phyloP scores from a whole-genome alignment of 2,329 filamentous ascomycete genomes.

The Paecilomyces dactylethromorphus region DNA sequence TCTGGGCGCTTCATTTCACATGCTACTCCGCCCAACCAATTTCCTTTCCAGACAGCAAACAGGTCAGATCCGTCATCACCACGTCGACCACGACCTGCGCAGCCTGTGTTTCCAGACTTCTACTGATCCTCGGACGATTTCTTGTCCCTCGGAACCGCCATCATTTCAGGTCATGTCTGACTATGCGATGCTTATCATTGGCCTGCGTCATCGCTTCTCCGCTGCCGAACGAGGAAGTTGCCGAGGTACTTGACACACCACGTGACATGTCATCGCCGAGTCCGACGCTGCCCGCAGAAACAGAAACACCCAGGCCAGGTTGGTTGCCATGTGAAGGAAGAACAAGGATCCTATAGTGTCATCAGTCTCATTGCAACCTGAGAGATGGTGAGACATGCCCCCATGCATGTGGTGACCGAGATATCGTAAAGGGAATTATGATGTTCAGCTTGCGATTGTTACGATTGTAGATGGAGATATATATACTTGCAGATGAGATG shows the following conservation, averaged over 20 bases:
- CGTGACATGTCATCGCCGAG: neutral
- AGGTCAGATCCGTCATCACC: no score
- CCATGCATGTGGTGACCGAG: no score
- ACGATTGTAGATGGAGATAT: neutral
- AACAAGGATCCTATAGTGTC: no score
- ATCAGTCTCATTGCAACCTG: no score
- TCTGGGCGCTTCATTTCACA: neutral
- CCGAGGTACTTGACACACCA: slow-evolving; percentile 10
- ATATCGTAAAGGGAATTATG: no score
- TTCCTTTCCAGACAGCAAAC: no score
- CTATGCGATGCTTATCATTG: slow-evolving; percentile 9
- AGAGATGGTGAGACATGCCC: no score
- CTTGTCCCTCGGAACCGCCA: neutral
- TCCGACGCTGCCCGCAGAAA: neutral
- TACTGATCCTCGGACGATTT: neutral
- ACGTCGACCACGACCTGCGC: no score
- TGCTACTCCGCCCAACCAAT: neutral
- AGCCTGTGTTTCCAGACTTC: neutral
- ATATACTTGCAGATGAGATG: neutral
- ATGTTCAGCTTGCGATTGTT: neutral
- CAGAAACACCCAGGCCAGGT: neutral
- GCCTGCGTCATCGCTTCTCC: slow-evolving; percentile 11
- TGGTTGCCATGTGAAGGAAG: neutral
- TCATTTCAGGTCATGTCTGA: slow-evolving; percentile 1
- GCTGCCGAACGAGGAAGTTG: slow-evolving; percentile 8